Base-by-base conservation (phyloP, 2,329 filamentous ascomycete genomes). In the Harringtonia lauricola region DNA sequence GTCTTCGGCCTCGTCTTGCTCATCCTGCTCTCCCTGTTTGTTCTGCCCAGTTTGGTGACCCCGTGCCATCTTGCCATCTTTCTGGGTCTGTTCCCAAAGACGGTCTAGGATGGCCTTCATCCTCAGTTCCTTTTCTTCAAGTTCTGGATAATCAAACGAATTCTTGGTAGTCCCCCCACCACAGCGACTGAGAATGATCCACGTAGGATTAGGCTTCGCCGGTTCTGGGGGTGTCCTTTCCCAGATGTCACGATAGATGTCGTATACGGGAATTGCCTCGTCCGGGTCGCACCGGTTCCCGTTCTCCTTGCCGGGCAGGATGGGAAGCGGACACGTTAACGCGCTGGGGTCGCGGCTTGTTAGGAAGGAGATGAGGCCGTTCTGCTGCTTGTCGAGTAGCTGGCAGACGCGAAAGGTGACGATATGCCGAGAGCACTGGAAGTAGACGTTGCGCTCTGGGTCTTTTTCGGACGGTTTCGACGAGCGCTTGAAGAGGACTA, bases 401-500 rank as follows among this genome's bases (percentile, higher is more conserved):
- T 36, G 35, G 5, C 35, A 36, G 35, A 36, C 18, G 19, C 35
- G 35, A 21, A 19, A 36, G 4, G 35, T 36, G 5, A 14, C 17
- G 19, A 13, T 8, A 21, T 22, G 17, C 7, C 35, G 35, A 19
- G 35, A 18, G 17, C 5, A 19, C 35, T 36, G 35, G 35, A 36
- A 36, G 19, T 36, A 36, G n/a, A 22, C 35, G 18, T 36, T 36
- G 31, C 6, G 31, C 13, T 34, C 31, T 21, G 35, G 35, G 12
- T 36, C 35, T 12, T 36, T 18, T 18, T 21, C 35, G 14, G 35
- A 36, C 19, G 13, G 18, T 8, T 36, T 21, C 14, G 12, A 12
- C 9, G 35, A 36, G 18, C 18, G 35, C n/a, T 59, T 54, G 35
- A 59, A 59, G 4, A 58, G 33, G 0, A 54, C 48, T 2, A 59